Percentiles rank a stretch among this genome's conserved stretches.
phyloP scores from a whole-genome alignment of 176 grass and related monocot genomes.

The Avena sativa region DNA sequence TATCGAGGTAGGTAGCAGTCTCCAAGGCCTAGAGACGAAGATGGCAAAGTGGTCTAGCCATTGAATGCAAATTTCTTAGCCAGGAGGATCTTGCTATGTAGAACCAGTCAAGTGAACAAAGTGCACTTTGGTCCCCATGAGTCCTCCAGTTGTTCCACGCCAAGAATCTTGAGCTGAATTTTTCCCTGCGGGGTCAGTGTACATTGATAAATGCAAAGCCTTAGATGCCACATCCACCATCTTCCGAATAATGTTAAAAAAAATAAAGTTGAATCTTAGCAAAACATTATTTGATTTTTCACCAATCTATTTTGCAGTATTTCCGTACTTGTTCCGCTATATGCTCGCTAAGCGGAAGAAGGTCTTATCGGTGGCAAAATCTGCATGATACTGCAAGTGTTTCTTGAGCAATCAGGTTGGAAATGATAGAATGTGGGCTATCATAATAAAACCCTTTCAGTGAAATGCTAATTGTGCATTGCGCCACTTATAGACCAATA shows the following conservation, averaged over 20 bases:
- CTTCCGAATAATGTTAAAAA: neutral
- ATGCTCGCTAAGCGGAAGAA: conserved; percentile 38
- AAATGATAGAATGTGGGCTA: neutral
- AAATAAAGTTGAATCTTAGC: neutral
- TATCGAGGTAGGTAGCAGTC: neutral
- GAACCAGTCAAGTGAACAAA: neutral
- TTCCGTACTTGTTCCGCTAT: conserved; percentile 14
- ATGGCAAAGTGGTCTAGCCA: neutral
- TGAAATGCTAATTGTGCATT: neutral
- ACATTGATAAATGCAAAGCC: neutral
- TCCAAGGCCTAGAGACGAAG: neutral
- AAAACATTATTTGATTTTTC: neutral
- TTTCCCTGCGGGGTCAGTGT: neutral
- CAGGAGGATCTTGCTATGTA: neutral
- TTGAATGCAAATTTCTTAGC: neutral
- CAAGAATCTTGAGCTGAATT: neutral
- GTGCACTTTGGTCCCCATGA: neutral
- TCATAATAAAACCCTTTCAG: neutral
- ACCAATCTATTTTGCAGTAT: neutral
- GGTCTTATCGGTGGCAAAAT: conserved; percentile 17
- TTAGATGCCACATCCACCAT: neutral
- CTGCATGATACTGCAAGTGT: neutral
- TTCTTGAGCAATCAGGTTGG: neutral
- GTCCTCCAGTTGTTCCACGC: neutral
- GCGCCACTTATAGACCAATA: neutral